These are phyloP conservation scores for Cladophialophora chaetospira DNA, from an alignment of 2,329 filamentous ascomycete species.

Conservation along the genomic window DNA sequence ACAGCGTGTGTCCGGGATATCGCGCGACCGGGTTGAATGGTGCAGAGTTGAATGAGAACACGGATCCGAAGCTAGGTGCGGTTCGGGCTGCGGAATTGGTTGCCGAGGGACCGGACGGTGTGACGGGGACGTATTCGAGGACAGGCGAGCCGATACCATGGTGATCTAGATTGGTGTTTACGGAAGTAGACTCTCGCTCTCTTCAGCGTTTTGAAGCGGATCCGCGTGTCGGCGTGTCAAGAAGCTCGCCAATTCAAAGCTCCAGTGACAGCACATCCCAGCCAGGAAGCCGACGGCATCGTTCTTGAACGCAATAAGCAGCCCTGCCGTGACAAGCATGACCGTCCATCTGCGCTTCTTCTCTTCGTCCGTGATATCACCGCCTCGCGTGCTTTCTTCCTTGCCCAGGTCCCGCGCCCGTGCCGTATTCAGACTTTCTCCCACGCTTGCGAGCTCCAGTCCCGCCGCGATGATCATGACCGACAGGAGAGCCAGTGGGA, in stretches of 20 bases:
- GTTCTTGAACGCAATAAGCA: conserved; percentile 83
- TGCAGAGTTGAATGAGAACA: conserved; percentile 24
- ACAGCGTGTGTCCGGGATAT: conserved; percentile 29
- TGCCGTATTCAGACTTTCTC: conserved; percentile 77
- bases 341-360: conserved; percentile 77
- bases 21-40: conserved; percentile 24
- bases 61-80: conserved; percentile 27
- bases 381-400: conserved; percentile 24
- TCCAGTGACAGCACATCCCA: conserved; percentile 76
- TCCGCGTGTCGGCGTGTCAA: background rate
- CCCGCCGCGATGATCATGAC: conserved; percentile 90
- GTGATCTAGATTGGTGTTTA: conserved; percentile 15
- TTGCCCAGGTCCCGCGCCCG: conserved; percentile 61
- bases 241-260: conserved; percentile 53
- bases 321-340: conserved; percentile 84
- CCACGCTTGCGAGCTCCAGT: conserved; percentile 82
- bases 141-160: conserved; percentile 26
- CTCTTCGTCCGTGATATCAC: conserved; percentile 48
- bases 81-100: conserved; percentile 29
- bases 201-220: conserved; percentile 5
- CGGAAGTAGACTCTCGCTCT: conserved; percentile 22
- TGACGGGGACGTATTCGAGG: conserved; percentile 28
- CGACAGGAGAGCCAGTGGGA: conserved; percentile 76
- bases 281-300: conserved; percentile 84
- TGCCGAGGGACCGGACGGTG: conserved; percentile 23